A percentile compares a stretch with the other conserved stretches of the same genome.
Conservation (phyloP, 2,329 filamentous ascomycete genomes). For the Monosporascus sp. region DNA sequence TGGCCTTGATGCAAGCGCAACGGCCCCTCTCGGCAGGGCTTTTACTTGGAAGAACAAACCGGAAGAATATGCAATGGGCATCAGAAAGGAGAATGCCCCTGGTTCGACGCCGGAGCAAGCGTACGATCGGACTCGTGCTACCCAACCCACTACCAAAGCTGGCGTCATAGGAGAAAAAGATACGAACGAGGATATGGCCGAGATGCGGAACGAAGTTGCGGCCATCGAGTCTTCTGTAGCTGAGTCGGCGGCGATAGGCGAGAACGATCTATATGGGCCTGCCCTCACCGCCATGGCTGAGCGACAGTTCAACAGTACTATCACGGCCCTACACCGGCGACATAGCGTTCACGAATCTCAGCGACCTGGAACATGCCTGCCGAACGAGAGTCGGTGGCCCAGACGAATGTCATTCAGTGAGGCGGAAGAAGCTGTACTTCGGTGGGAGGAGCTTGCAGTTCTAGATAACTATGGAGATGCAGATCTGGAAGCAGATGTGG, state of each 20-base stretch:
- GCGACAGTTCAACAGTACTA: slow-evolving; percentile 36
- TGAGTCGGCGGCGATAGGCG: slow-evolving; percentile 50
- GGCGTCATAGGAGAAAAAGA: slow-evolving; percentile 11
- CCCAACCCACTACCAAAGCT: slow-evolving; percentile 4
- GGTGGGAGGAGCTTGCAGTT: slow-evolving; percentile 54
- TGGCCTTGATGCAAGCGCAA: slow-evolving; percentile 29
- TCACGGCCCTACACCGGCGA: slow-evolving; percentile 55
- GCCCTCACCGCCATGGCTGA: slow-evolving; percentile 45
- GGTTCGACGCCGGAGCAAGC: slow-evolving; percentile 13
- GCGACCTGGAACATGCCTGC: slow-evolving; percentile 22
- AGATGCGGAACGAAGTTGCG: slow-evolving; percentile 16
- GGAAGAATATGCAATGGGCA: slow-evolving; percentile 47
- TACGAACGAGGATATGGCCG: slow-evolving; percentile 14
- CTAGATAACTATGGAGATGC: slow-evolving; percentile 29
- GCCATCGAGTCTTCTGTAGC: slow-evolving; percentile 50
- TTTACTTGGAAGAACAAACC: slow-evolving; percentile 63
- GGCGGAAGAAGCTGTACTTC: slow-evolving; percentile 68
- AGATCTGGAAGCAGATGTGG: slow-evolving; percentile 19
- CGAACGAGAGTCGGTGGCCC: slow-evolving; percentile 60
- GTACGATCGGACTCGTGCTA: slow-evolving; percentile 8
- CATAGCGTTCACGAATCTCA: slow-evolving; percentile 46
- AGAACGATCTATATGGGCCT: slow-evolving; percentile 52
- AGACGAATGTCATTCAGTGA: slow-evolving; percentile 70
- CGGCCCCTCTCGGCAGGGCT: slow-evolving; percentile 40
- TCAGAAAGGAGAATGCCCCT: slow-evolving; percentile 31